Evolutionary conservation across 2,329 filamentous ascomycete species (phyloP), one percentile per base, ranked within the genome.

Genomic region (Monosporascus sp.): DNA sequence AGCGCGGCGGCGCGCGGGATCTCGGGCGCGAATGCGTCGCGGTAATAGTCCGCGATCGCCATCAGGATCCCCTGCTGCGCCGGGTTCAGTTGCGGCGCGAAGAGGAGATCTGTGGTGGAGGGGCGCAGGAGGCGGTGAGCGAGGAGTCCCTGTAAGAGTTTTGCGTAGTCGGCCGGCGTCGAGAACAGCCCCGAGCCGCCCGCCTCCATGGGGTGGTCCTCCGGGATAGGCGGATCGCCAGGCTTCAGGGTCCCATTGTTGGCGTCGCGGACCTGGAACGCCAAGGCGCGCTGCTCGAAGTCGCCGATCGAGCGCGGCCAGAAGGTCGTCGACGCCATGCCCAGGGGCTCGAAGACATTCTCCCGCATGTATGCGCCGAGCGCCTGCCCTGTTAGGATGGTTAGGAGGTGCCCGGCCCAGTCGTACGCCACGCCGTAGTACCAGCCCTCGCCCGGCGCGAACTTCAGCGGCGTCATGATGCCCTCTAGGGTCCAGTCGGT

Each of bases 381-480:
- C 1, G 55, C 57, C 49, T 65, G 58, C 6, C 69, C 69, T 0
- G 70, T 73, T 5, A 75, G 45, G 5, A 61, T 63, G 60, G 78
- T 73, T 5, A 81, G 63, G 1, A 73, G 64, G 5, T 72, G 54
- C 3, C 75, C 77, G 0, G 73, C 77, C 70, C 75, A 81, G 65
- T 81, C 78, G 43, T 73, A 53, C 0, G 66, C 64, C 3, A 68
- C 60, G 5, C 79, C 77, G 53, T 82, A 82, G 31, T 64, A 65
- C 78, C 78, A 82, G 6, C 71, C 70, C 3, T 71, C 66, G 1
- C 78, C 79, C 0, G 78, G 75, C 3, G 65, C 56, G 53, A 77
- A 76, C 50, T 68, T 66, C 37, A 78, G 59, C 0, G 76, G 79
- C 52, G 72, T 71, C 47, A 60, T 63, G 62, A 70, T 76, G 57